These are phyloP conservation scores for Tricholomella constricta DNA, from an alignment of 768 basidiomycete species.

Conservation along the genomic window DNA sequence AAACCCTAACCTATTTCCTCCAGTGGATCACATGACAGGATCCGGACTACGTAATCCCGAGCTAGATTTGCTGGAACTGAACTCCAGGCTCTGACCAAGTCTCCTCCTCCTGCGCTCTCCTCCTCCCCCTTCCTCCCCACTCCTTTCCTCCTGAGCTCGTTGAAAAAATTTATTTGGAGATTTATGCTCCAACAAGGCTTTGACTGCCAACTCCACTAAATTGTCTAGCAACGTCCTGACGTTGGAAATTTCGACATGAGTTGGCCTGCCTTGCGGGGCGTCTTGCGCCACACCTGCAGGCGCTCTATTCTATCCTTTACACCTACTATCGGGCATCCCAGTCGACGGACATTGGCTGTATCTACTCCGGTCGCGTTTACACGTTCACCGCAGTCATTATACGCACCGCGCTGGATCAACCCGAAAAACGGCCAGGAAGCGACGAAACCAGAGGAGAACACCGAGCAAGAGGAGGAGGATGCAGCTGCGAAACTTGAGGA, in stretches of 20 bases:
- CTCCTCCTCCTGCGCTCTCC: too few relatives aligned
- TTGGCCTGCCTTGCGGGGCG: constrained; percentile 18
- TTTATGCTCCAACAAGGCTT: not conserved
- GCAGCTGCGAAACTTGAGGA: constrained; percentile 9
- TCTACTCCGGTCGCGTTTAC: constrained; percentile 14
- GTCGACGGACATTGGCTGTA: constrained; percentile 4
- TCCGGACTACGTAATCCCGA: too few relatives aligned
- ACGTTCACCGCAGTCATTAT: constrained; percentile 9
- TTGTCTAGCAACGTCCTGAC: not conserved
- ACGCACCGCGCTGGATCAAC: constrained; percentile 25
- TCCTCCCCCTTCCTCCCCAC: too few relatives aligned
- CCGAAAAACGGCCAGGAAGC: constrained; percentile 21
- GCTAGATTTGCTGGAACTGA: too few relatives aligned
- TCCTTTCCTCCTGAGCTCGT: too few relatives aligned
- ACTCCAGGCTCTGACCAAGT: too few relatives aligned
- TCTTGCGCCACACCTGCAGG: constrained; percentile 17
- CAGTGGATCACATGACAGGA: too few relatives aligned
- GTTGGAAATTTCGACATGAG: constrained; percentile 17
- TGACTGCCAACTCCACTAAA: not conserved
- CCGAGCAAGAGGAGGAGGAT: constrained; percentile 12
- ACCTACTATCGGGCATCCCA: not conserved
- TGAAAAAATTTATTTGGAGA: not conserved
- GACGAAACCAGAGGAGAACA: constrained; percentile 13
- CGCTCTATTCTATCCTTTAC: constrained; percentile 7
- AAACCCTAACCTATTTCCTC: too few relatives aligned